Evolutionary conservation across 495 filamentous ascomycete genomes (phyloP), one percentile per base, ranked within the genome.

Genomic region (Xylaria curta): DNA sequence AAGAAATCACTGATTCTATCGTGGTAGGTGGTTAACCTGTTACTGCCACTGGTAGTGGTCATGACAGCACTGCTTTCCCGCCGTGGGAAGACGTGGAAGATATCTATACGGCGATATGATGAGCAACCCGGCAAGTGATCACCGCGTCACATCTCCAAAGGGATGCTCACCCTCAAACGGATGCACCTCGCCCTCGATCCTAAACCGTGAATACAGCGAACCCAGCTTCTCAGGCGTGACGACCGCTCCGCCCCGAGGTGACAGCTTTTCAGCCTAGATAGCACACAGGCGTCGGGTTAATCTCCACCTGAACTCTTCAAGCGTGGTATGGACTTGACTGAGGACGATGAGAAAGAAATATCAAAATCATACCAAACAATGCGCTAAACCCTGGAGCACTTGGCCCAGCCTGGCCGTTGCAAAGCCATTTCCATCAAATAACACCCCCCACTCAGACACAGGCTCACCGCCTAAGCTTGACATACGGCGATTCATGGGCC

Each of bases 161-260:
- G 24, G 69, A 47, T 21, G 65, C 79, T 76, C 73, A 84, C 79
- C 76, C 61, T 77, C 40, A 74, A 82, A 82, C 4, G 76, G 79
- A 61, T 81, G 79, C 47, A 82, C 80, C 76, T 97, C 94, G 36
- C 85, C 79, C 0, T 87, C 73, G 4, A 95, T 76, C 61, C 83
- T 79, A 68, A 91, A 89, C 65, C 86, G 89, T 26, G 87, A 82
- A 77, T 97, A 97, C 71, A 95, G 95, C 63, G 88, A 85, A 17
- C 89, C 86, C 85, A 98, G 88, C 81, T 97, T 97, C 8, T 88
- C 83, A 3, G 94, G 92, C 0, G 91, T 89, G 40, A 97, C 88
- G n/a, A 97, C 93, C 51, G 96, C 84, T 51, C 87, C 59, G 62
- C 51, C 53, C 40, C 69, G 46, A 15, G 69, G 62, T n/a, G 61